Base-by-base conservation (phyloP, 345 rosid genomes). In the Euphorbia lathyris region DNA sequence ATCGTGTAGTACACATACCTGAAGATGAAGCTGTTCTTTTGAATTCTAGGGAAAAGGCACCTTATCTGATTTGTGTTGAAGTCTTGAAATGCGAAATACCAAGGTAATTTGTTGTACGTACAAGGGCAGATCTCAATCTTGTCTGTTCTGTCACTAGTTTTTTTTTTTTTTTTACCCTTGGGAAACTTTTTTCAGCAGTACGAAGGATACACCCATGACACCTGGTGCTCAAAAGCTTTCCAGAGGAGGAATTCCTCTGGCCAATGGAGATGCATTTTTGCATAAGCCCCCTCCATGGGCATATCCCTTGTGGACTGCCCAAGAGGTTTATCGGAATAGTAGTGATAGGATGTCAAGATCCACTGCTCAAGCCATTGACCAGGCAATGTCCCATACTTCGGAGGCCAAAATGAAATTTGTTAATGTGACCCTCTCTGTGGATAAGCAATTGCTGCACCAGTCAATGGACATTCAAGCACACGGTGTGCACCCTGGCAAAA, bases 241-340 rank as follows among this genome's bases (percentile, higher is more conserved):
- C 58, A 88, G 83, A 79, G 98, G 97, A 71, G 99, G 99, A 22
- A 96, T 96, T 79, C 99, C 99, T 70, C 85, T 96, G 47, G 99
- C 99, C 67, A 90, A 92, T 76, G 94, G 99, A 72, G 98, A 96
- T 83, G 99, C 91, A 72, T 83, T 95, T 79, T 73, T 92, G 83
- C 98, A 79, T 34, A 90, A 89, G 85, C 99, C 99, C 43, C 99
- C 99, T 77, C 96, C 99, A 51, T 96, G 98, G 99, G 99, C 99
- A 70, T 96, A 88, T 88, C 99, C 99, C 72, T 83, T 96, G 81
- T 85, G 98, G 97, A 92, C 96, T 80, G 70, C 94, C 36, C 99
- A 96, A 80, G 99, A 96, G 77, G 94, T 72, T 13, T 96, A 96
- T 81, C 92, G 99, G 57, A 90, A 96, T 72, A 96, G 99, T 82